Evolutionary conservation across 2,329 filamentous ascomycete genomes (phyloP), one percentile per base, ranked within the genome.

Genomic region (Samsoniella hepiali): DNA sequence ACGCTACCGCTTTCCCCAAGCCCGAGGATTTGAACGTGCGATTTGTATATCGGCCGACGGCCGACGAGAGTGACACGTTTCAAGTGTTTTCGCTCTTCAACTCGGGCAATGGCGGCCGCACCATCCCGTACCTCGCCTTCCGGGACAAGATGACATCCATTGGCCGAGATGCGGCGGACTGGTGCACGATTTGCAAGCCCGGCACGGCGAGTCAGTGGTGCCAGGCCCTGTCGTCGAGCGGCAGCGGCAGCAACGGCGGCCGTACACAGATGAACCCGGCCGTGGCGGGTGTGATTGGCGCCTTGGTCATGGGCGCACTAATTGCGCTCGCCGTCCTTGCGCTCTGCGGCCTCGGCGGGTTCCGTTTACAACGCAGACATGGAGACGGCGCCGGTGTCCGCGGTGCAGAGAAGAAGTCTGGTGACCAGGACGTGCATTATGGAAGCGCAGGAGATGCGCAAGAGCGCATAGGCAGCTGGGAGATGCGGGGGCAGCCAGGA

Each of bases 1-100:
- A 64, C 50, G 64, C 59, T 59, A 67, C 47, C 66, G 67, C 32
- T 31, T 64, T 64, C 64, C 78, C 78, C 0, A 54, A 66, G 2
- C 63, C 67, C 0, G 69, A 76, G 10, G 75, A 82, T 27, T 73
- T 87, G 17, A 78, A 74, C 63, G 79, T 88, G 5, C 81, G 84
- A n/a, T 85, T 88, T 70, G 71, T 82, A 3, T 87, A 85, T 74
- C 80, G 82, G 38, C 79, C 81, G 49, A 78, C 79, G 62, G 78
- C 80, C 7, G 74, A 77, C 22, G 64, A 69, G 1, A 69, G 71
- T 5, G 71, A 74, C 0, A 65, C 69, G 0, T 74, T 82, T n/a
- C 65, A 64, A 3, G 70, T 72, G 40, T 77, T 78, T 51, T 67
- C 77, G 4, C 72, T 83, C 3, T 83, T 82, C 58, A 73, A 73